phyloP scores from a whole-genome alignment of 495 filamentous ascomycete genomes.

The Penicillium cataractarum region DNA sequence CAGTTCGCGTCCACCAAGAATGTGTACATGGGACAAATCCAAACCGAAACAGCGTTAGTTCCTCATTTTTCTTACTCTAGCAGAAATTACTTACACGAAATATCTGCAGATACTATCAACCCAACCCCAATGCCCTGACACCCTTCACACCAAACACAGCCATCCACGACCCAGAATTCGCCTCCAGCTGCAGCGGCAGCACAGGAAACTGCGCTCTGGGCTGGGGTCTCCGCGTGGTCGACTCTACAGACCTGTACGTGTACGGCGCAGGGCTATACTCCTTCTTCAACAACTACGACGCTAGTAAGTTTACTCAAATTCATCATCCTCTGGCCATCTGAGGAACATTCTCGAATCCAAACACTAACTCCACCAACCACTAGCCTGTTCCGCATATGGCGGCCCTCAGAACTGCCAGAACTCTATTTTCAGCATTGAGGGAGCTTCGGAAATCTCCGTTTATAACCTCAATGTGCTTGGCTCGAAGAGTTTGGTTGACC shows the following conservation, averaged over 20 bases:
- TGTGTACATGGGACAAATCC: not conserved
- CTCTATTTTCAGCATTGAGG: not conserved
- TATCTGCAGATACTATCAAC: not conserved
- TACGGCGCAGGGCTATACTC: not conserved
- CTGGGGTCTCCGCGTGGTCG: not conserved
- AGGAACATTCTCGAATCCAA: not conserved
- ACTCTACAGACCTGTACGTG: not conserved
- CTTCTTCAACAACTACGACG: not conserved
- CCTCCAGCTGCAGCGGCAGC: not conserved
- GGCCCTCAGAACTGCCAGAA: not conserved
- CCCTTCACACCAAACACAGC: not conserved
- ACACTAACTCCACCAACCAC: not conserved
- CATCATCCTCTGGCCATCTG: not conserved
- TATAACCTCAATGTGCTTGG: slow-evolving; percentile 1
- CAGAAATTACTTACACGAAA: not conserved
- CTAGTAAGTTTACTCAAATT: not conserved
- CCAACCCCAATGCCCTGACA: not conserved
- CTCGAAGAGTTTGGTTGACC: not conserved
- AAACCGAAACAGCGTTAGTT: not conserved
- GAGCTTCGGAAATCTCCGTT: not conserved
- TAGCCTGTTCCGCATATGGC: not conserved
- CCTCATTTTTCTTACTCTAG: not conserved
- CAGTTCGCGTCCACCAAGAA: not conserved
- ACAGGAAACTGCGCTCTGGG: not conserved
- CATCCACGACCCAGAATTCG: not conserved